Percentiles rank a stretch among this genome's conserved stretches.
Conservation (phyloP, 2,329 filamentous ascomycete genomes). For the Rutstroemia sydowiana region DNA sequence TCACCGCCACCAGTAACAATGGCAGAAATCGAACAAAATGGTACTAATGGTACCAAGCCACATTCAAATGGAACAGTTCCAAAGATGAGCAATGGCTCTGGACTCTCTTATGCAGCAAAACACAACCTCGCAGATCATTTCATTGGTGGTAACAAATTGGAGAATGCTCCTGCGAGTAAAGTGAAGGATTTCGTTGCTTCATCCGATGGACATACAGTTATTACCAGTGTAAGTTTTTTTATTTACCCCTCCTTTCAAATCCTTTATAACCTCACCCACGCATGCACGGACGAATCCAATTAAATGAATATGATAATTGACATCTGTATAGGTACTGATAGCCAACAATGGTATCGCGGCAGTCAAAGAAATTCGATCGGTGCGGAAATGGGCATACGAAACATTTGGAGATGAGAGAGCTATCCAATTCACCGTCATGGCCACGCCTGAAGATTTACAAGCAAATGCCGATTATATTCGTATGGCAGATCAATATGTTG, state of each 20-base stretch:
- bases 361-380: conserved; percentile 97
- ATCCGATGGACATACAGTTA: conserved; percentile 93
- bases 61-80: conserved; percentile 38
- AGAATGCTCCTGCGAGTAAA: conserved; percentile 71
- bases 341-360: conserved; percentile 99
- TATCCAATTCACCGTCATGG: conserved; percentile 99
- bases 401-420: conserved; percentile 97
- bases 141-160: conserved; percentile 86
- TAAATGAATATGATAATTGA: not conserved
- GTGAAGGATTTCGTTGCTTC: conserved; percentile 94
- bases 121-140: conserved; percentile 86
- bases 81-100: conserved; percentile 47
- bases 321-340: conserved; percentile 69
- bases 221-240: conserved; percentile 69
- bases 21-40: conserved; percentile 35
- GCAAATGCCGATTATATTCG: conserved; percentile 99
- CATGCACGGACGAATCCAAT: no score
- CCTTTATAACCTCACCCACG: not conserved
- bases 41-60: conserved; percentile 30
- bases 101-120: conserved; percentile 67
- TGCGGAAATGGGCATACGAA: conserved; percentile 99
- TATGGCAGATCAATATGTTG: conserved; percentile 99
- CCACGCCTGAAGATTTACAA: conserved; percentile 92
- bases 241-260: not conserved
- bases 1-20: conserved; percentile 31